Evolutionary conservation across 2,329 filamentous ascomycete genomes (phyloP).

Genomic region (Xylariaceae sp.): DNA sequence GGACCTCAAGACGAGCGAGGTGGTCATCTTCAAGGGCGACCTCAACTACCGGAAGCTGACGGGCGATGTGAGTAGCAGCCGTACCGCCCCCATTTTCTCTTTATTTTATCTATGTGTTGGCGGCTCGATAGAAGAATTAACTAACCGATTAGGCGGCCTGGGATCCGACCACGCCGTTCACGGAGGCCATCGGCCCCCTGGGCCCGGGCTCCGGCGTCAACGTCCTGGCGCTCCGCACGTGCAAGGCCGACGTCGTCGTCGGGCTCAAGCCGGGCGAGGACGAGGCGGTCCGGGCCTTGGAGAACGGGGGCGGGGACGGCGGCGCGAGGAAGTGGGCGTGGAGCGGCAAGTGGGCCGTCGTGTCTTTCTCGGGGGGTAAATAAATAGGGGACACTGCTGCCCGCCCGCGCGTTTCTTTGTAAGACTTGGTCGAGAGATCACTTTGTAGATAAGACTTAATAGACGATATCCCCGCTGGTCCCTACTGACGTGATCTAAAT

Average conservation of each 20-base stretch:
- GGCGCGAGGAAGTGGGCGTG: conserved; percentile 86
- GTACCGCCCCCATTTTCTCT: no score
- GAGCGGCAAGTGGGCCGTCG: conserved; percentile 96
- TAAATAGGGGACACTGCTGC: no score
- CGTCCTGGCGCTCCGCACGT: conserved; percentile 84
- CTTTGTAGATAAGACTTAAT: conserved; percentile 5
- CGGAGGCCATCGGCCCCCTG: conserved; percentile 80
- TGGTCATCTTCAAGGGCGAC: conserved; percentile 97
- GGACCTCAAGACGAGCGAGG: conserved; percentile 79
- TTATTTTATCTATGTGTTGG: no score
- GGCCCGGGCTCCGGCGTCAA: conserved; percentile 82
- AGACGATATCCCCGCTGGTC: conserved; percentile 4
- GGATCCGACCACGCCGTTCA: conserved; percentile 86
- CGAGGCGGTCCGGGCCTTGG: conserved; percentile 70
- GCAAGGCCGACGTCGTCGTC: conserved; percentile 95
- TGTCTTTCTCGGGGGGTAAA: conserved; percentile 78
- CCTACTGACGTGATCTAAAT: background rate
- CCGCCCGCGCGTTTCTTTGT: background rate
- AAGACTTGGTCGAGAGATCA: background rate
- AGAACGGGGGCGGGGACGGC: conserved; percentile 71
- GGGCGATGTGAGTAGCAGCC: conserved; percentile 68
- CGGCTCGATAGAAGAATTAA: no score
- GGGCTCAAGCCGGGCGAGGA: conserved; percentile 82
- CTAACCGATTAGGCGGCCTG: conserved; percentile 63
- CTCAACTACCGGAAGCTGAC: conserved; percentile 94